A percentile compares a stretch with the other conserved stretches of the same genome.
Conservation (phyloP, 1,284 basidiomycete genomes). For the Schizopora paradoxa region DNA sequence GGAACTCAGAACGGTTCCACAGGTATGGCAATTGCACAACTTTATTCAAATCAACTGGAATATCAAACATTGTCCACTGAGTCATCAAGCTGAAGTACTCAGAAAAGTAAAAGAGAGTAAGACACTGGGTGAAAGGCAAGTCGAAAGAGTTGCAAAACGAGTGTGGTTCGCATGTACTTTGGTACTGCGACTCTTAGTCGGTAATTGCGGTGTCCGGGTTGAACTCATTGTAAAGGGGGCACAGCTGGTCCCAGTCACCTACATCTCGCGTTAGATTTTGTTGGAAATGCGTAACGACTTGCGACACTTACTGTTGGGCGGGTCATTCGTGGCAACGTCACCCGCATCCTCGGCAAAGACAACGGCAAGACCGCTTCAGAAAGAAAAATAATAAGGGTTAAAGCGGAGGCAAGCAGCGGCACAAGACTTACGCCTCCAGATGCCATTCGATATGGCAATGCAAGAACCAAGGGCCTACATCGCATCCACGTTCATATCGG, state of each 20-base stretch:
- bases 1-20: too few relatives aligned
- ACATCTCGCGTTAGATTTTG: background rate
- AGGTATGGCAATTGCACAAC: too few relatives aligned
- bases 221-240: conserved; percentile 22
- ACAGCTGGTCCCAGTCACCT: conserved; percentile 24
- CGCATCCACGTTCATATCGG: too few relatives aligned
- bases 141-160: too few relatives aligned
- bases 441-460: conserved; percentile 47
- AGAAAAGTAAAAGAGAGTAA: too few relatives aligned
- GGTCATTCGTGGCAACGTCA: conserved; percentile 20
- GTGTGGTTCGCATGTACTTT: too few relatives aligned
- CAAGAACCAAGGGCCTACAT: conserved; percentile 38
- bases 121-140: too few relatives aligned
- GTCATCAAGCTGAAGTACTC: too few relatives aligned
- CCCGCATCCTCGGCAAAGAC: conserved; percentile 35
- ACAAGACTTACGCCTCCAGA: conserved; percentile 32
- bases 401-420: conserved; percentile 36
- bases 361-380: conserved; percentile 37
- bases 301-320: conserved; percentile 21
- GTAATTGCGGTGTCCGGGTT: conserved; percentile 16
- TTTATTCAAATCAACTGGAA: too few relatives aligned
- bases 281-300: background rate
- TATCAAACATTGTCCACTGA: too few relatives aligned
- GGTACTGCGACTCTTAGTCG: too few relatives aligned
- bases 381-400: conserved; percentile 21